These are phyloP conservation scores for Phialophora macrospora DNA, from an alignment of 2,329 filamentous ascomycete genomes.

Conservation along the genomic window DNA sequence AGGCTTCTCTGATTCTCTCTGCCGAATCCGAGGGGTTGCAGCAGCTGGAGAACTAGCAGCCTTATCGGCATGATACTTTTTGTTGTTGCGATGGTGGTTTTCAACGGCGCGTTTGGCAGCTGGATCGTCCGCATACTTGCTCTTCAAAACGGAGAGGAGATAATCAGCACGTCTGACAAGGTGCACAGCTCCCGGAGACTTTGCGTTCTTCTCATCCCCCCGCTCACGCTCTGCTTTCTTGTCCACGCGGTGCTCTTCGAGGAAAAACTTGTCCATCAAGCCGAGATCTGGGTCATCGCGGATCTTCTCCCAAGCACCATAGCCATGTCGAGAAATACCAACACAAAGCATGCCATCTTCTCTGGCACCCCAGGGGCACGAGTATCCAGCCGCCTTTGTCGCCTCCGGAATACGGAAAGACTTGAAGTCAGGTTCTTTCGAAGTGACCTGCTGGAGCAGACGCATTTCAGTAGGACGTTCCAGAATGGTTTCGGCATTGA, in stretches of 20 bases:
- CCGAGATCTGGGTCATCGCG: conserved; percentile 87
- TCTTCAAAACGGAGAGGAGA: conserved; percentile 88
- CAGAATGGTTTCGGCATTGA: conserved; percentile 93
- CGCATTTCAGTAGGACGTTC: conserved; percentile 89
- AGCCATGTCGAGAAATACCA: conserved; percentile 90
- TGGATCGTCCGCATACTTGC: conserved; percentile 73
- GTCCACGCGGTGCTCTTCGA: conserved; percentile 97
- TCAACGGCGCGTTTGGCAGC: conserved; percentile 80
- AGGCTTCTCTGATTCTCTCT: conserved; percentile 50
- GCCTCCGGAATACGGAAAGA: conserved; percentile 89
- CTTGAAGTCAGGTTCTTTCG: conserved; percentile 67
- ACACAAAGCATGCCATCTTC: conserved; percentile 98
- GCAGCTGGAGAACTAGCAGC: conserved; percentile 50
- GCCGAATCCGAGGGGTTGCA: conserved; percentile 48
- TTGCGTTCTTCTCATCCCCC: conserved; percentile 65
- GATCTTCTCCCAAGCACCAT: conserved; percentile 93
- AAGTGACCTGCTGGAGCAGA: conserved; percentile 75
- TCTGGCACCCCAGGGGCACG: conserved; percentile 85
- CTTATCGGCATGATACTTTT: conserved; percentile 59
- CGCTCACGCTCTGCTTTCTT: conserved; percentile 91
- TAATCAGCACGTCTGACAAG: conserved; percentile 94
- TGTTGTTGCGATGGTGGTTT: conserved; percentile 94
- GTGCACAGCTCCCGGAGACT: conserved; percentile 96
- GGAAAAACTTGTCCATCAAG: conserved; percentile 87
- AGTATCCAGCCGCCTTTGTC: conserved; percentile 88